Evolutionary conservation across 2,329 filamentous ascomycete species (phyloP), one percentile per base, ranked within the genome.

Genomic region (Apiospora koreana): DNA sequence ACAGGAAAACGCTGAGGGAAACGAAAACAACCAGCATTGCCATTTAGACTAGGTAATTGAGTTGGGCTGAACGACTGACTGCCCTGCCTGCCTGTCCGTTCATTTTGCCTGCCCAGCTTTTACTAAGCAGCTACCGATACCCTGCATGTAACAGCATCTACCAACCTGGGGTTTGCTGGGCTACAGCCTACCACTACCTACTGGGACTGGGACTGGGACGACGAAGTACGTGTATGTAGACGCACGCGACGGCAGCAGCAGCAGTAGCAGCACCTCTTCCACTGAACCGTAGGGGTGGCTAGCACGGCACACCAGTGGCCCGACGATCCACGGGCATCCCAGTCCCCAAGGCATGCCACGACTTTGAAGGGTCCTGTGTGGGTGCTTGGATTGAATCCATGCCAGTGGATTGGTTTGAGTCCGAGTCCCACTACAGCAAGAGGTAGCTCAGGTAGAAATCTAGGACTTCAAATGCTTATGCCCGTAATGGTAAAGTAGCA

Each of bases 141-240:
- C 54, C 54, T 62, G 54, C 54, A 62, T 62, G 54, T 62, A 62
- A 62, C 54, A 62, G 9, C 54, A 62, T 62, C 50, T 62, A 16
- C 28, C 50, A 62, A 62, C 50, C 28, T 62, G 50, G 50, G 50
- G 28, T 62, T n/a, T 58, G 23, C 46, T 28, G 48, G 48, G 25
- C 46, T n/a, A n/a, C n/a, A n/a, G n/a, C n/a, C n/a, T n/a, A n/a
- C n/a, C n/a, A n/a, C n/a, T n/a, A n/a, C n/a, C n/a, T n/a, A n/a
- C 28, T 23, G 45, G 21, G 8, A 28, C 46, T 54, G 35, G 35
- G 3, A 10, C 25, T 31, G 14, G 16, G 25, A 54, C n/a, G n/a
- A n/a, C n/a, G n/a, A n/a, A n/a, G n/a, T n/a, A n/a, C n/a, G n/a
- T n/a, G n/a, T n/a, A n/a, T n/a, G n/a, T n/a, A n/a, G n/a, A n/a